phyloP scores from a whole-genome alignment of 352 stramenopile genomes.

The Pythium aphanidermatum region DNA sequence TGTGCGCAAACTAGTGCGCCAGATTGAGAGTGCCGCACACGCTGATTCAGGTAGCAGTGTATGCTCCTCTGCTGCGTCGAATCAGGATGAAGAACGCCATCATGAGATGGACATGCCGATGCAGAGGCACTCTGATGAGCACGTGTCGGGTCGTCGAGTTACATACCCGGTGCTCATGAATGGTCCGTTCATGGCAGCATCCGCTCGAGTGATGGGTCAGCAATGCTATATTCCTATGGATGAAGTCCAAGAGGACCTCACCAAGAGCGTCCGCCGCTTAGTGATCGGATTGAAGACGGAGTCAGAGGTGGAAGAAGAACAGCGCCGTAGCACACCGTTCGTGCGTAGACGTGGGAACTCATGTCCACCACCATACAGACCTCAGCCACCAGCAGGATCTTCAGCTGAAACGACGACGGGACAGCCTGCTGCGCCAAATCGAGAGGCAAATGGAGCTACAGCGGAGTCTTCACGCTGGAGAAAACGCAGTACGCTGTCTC shows the following conservation, averaged over 20 bases:
- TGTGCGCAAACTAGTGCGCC: constrained; percentile 39
- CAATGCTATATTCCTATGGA: constrained; percentile 25
- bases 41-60: not conserved
- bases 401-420: no score
- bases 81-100: constrained; percentile 32
- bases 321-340: constrained; percentile 4
- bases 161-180: constrained; percentile 11
- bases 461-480: constrained; percentile 15
- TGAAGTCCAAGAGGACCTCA: constrained; percentile 62
- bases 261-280: constrained; percentile 62
- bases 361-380: constrained; percentile 41
- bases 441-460: not conserved
- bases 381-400: not conserved
- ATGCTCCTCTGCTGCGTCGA: constrained; percentile 19
- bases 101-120: constrained; percentile 2
- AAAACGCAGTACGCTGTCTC: constrained; percentile 53
- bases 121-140: no score
- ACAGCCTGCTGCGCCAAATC: no score
- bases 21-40: constrained; percentile 39
- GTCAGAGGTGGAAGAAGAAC: constrained; percentile 30
- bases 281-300: constrained; percentile 72
- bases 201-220: constrained; percentile 1
- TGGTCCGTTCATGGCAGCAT: not conserved
- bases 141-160: not conserved
- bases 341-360: constrained; percentile 55